These are phyloP conservation scores for Eucalyptus pauciflora DNA, from an alignment of 345 rosid genomes.

Conservation along the genomic window DNA sequence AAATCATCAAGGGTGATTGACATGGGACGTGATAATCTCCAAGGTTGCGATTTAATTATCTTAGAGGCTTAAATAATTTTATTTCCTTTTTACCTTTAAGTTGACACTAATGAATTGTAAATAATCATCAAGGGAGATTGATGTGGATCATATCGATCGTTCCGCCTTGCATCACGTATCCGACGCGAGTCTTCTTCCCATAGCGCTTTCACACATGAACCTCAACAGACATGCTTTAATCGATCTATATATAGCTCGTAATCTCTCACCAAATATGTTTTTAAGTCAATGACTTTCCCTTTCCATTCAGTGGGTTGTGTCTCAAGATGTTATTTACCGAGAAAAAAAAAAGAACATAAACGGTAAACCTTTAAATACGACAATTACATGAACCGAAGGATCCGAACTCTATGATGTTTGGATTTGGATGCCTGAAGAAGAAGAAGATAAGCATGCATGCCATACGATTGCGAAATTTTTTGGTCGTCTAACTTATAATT, in stretches of 20 bases:
- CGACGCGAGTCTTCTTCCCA: neutral
- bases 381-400: neutral
- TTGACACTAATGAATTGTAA: neutral
- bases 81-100: neutral
- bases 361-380: neutral
- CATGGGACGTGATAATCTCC: neutral
- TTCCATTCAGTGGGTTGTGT: neutral
- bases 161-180: neutral
- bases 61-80: too few species aligned
- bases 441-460: neutral
- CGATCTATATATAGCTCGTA: neutral
- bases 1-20: neutral
- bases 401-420: neutral
- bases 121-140: neutral
- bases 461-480: neutral
- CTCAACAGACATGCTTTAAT: neutral
- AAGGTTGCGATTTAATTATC: neutral
- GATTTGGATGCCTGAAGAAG: neutral
- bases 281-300: neutral
- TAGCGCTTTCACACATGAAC: neutral
- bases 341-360: neutral
- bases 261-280: neutral
- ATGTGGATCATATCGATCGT: neutral
- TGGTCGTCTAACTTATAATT: neutral
- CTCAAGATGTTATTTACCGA: neutral